Evolutionary conservation across 164 flowering plant species (phyloP).

Genomic region (Umbilicus rupestris): DNA sequence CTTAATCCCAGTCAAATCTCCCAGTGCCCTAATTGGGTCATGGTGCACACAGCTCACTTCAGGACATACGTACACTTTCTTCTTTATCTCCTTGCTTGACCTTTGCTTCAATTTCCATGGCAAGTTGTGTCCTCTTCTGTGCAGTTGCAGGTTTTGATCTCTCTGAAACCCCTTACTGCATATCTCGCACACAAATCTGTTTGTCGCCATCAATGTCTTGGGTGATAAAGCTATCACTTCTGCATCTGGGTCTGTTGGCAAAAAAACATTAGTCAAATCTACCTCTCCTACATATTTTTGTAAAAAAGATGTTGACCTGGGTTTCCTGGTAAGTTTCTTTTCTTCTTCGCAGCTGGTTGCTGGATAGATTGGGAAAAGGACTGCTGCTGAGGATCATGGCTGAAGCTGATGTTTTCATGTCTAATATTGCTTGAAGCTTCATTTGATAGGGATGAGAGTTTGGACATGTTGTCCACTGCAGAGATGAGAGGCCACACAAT

Average conservation of each 20-base stretch:
- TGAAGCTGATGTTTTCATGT: constrained; percentile 2
- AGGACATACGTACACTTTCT: constrained; percentile 4
- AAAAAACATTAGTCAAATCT: background rate
- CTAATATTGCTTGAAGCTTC: constrained; percentile 6
- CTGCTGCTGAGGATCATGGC: background rate
- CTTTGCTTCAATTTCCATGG: constrained; percentile 8
- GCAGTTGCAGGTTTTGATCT: constrained; percentile 4
- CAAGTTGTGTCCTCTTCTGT: constrained; percentile 5
- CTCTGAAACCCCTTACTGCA: constrained; percentile 7
- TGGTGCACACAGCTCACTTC: constrained; percentile 8
- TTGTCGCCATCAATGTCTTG: background rate
- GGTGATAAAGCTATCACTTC: constrained; percentile 8
- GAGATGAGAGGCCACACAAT: too few species aligned
- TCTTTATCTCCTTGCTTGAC: constrained; percentile 6
- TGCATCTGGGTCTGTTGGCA: constrained; percentile 6
- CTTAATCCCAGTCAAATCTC: constrained; percentile 3
- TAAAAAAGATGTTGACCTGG: constrained; percentile 4
- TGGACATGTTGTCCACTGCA: background rate
- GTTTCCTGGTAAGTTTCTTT: constrained; percentile 5
- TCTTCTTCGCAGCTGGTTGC: constrained; percentile 1
- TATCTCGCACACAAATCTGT: constrained; percentile 6
- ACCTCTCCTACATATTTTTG: background rate
- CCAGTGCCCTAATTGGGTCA: constrained; percentile 3
- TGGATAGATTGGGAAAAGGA: background rate
- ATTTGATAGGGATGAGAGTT: background rate